phyloP scores from a whole-genome alignment of 129 eudicot species.

The Escallonia rubra region DNA sequence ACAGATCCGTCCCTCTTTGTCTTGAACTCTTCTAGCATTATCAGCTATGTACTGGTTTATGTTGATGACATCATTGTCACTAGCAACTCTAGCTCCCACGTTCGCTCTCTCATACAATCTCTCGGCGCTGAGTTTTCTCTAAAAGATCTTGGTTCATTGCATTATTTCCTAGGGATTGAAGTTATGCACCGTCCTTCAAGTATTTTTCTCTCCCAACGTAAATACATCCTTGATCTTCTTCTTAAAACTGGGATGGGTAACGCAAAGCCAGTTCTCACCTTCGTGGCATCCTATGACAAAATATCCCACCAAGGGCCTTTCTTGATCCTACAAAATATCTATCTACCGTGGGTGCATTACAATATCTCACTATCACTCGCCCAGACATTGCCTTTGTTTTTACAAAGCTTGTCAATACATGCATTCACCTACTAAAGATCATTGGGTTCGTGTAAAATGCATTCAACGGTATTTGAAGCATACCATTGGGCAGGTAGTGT shows the following conservation, averaged over 20 bases:
- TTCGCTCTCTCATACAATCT: not conserved
- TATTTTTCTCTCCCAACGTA: not conserved
- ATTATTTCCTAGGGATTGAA: constrained; percentile 1
- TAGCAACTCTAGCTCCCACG: not conserved
- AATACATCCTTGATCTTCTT: constrained; percentile 1
- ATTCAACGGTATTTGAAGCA: not conserved
- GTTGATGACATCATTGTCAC: not conserved
- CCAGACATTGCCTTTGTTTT: constrained; percentile 4
- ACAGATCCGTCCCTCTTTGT: not conserved
- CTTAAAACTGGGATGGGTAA: not conserved
- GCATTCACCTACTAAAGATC: not conserved
- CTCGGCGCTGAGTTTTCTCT: not conserved
- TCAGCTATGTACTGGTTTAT: not conserved
- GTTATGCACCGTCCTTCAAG: not conserved
- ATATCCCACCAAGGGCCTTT: not conserved
- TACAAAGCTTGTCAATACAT: constrained; percentile 3
- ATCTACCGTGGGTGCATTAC: not conserved
- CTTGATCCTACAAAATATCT: not conserved
- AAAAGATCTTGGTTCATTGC: not conserved
- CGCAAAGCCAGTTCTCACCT: not conserved
- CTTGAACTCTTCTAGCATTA: not conserved
- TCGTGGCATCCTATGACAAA: not conserved
- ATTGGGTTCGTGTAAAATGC: not conserved
- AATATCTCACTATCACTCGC: constrained; percentile 5
- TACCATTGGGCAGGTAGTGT: too few species aligned